Percentiles rank a stretch among this genome's conserved stretches.
Conservation (phyloP, 2,329 filamentous ascomycete genomes). For the Calonectria pseudoturangicola region DNA sequence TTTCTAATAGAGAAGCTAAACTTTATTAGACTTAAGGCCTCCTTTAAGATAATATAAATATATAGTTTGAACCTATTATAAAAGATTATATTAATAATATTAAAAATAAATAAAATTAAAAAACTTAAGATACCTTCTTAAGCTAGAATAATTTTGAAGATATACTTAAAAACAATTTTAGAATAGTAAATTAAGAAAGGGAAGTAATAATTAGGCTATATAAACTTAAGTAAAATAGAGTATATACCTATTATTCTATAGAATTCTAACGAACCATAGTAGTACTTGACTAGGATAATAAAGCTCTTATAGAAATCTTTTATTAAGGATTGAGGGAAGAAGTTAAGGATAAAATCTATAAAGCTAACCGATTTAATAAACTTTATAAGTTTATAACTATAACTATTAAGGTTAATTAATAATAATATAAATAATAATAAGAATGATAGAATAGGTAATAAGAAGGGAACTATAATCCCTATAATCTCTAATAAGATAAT, state of each 20-base stretch:
- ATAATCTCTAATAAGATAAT: neutral
- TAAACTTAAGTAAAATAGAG: neutral
- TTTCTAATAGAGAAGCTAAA: neutral
- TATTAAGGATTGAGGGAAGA: neutral
- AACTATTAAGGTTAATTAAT: slow-evolving; percentile 4
- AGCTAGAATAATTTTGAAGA: neutral
- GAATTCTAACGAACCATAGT: neutral
- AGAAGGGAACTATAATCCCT: neutral
- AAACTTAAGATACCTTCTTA: neutral
- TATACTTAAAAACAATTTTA: neutral
- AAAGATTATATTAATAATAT: neutral
- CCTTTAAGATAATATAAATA: neutral
- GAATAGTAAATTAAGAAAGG: neutral
- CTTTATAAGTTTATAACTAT: neutral
- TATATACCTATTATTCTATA: neutral
- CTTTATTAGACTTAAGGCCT: neutral
- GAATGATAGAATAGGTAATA: too few relatives aligned
- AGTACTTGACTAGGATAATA: neutral
- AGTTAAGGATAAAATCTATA: slow-evolving; percentile 1
- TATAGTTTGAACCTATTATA: neutral
- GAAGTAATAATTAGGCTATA: neutral
- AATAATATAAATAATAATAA: neutral
- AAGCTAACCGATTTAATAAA: too few relatives aligned
- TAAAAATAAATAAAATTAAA: too few relatives aligned
- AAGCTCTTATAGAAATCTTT: neutral